Evolutionary conservation across 2,329 filamentous ascomycete species (phyloP).

Genomic region (Apiospora hydei): DNA sequence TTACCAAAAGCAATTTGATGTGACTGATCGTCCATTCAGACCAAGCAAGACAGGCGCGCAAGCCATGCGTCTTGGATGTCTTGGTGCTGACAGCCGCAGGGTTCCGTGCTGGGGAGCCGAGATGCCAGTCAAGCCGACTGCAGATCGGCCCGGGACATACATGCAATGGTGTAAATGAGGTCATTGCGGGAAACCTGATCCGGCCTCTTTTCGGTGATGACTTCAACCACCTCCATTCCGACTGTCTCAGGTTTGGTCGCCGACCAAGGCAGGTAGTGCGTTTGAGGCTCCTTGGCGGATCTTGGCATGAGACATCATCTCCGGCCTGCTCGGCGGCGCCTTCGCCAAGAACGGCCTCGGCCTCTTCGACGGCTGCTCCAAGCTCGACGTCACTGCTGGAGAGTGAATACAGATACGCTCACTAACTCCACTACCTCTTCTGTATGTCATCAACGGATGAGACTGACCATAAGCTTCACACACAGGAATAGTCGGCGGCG

Average conservation of each 20-base stretch:
- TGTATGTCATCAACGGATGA: background rate
- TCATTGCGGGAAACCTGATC: background rate
- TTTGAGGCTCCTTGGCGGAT: background rate
- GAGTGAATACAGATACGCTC: conserved; percentile 25
- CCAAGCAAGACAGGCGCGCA: background rate
- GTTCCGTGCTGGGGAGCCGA: background rate
- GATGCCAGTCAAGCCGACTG: background rate
- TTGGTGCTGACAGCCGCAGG: background rate
- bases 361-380: conserved; percentile 43
- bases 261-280: conserved; percentile 1
- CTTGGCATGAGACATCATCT: conserved; percentile 27
- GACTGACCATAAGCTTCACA: conserved; percentile 24
- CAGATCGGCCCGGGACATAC: background rate
- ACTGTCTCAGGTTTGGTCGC: conserved; percentile 24
- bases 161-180: background rate
- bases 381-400: conserved; percentile 38
- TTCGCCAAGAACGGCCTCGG: conserved; percentile 32
- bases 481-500: conserved; percentile 29
- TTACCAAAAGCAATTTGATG: background rate
- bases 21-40: background rate
- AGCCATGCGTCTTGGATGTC: background rate
- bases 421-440: background rate
- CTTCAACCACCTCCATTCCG: background rate
- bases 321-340: conserved; percentile 35
- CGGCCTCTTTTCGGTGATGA: conserved; percentile 4